phyloP scores from a whole-genome alignment of 257 asterid species.

The Parsonsia alboflavescens region DNA sequence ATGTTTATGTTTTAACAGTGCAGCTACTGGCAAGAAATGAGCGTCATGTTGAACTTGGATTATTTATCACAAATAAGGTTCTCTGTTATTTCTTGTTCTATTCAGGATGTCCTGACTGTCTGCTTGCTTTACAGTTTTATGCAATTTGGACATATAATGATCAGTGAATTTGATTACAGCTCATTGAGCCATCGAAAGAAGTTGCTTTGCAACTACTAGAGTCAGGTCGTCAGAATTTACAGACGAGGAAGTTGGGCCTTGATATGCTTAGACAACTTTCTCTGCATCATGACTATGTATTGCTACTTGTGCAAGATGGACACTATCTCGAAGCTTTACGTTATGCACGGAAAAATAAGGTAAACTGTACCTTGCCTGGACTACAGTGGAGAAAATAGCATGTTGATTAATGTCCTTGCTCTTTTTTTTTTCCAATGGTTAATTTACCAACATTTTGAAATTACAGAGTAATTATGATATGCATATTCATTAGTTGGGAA shows the following conservation, averaged over 20 bases:
- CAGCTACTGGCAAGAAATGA: constrained; percentile 85
- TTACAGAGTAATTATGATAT: background rate
- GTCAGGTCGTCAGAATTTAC: constrained; percentile 65
- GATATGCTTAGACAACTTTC: constrained; percentile 79
- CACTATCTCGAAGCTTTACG: constrained; percentile 88
- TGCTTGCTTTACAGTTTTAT: constrained; percentile 1
- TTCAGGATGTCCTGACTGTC: constrained; percentile 4
- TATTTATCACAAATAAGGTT: constrained; percentile 76
- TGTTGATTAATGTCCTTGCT: background rate
- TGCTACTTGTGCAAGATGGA: constrained; percentile 87
- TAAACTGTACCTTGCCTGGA: constrained; percentile 22
- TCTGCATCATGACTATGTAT: constrained; percentile 73
- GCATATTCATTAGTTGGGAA: background rate
- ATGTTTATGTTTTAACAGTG: constrained; percentile 62
- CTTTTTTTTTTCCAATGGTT: background rate
- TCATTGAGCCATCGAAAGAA: constrained; percentile 89
- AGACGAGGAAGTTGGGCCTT: constrained; percentile 72
- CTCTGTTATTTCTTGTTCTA: constrained; percentile 9
- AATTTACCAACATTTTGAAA: background rate
- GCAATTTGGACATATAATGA: constrained; percentile 12
- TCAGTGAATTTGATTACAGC: constrained; percentile 43
- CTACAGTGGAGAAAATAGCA: background rate
- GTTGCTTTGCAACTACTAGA: constrained; percentile 85
- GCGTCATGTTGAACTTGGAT: constrained; percentile 67
- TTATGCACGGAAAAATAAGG: constrained; percentile 79